phyloP scores from a whole-genome alignment of 1,284 basidiomycete species.

The Fomitopsis pinicola region DNA sequence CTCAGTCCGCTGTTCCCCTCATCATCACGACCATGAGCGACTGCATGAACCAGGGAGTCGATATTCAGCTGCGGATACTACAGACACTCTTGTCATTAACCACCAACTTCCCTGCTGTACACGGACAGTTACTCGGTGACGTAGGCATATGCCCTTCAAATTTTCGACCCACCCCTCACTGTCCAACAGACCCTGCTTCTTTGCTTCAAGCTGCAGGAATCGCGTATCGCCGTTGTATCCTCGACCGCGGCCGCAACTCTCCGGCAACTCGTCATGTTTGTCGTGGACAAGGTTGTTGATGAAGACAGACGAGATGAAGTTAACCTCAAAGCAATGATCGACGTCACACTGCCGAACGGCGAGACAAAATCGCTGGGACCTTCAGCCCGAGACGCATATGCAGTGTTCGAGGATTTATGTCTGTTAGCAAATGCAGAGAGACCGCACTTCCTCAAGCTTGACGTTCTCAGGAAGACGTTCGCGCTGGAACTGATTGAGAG shows the following conservation, averaged over 20 bases:
- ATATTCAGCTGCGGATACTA: conserved; percentile 89
- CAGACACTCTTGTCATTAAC: conserved; percentile 89
- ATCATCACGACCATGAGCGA: conserved; percentile 82
- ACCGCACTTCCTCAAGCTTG: conserved; percentile 80
- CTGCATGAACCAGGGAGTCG: conserved; percentile 89
- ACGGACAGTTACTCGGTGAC: conserved; percentile 76
- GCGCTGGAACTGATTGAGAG: conserved; percentile 96
- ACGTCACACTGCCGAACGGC: conserved; percentile 61
- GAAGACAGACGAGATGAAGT: conserved; percentile 60
- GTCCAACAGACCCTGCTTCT: conserved; percentile 71
- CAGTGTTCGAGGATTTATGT: conserved; percentile 88
- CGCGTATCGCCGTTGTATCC: conserved; percentile 92
- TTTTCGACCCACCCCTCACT: conserved; percentile 5
- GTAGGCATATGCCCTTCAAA: conserved; percentile 38
- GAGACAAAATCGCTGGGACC: conserved; percentile 62
- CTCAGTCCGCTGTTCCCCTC: conserved; percentile 70
- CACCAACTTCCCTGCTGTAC: conserved; percentile 80
- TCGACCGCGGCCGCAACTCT: conserved; percentile 96
- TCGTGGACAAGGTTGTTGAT: conserved; percentile 90
- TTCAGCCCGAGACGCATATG: conserved; percentile 83
- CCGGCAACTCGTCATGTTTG: conserved; percentile 95
- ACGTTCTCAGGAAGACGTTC: conserved; percentile 89
- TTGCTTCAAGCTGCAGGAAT: conserved; percentile 94
- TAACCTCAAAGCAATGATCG: conserved; percentile 29
- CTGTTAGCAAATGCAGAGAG: conserved; percentile 81